Evolutionary conservation across 139 green algal species (phyloP).

Genomic region (Cymbomonas tetramitiformis): DNA sequence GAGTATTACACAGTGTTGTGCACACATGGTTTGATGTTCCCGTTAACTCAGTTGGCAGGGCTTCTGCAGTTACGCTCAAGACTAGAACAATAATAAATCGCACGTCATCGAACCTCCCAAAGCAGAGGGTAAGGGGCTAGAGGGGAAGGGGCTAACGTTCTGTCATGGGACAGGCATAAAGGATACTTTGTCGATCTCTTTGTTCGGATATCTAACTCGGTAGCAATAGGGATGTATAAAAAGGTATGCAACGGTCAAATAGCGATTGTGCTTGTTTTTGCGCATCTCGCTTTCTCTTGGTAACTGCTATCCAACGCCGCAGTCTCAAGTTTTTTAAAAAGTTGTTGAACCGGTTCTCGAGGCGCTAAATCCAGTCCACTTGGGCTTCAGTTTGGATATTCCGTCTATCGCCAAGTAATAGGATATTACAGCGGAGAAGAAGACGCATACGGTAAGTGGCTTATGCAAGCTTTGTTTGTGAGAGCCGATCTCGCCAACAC

Average conservation of each 20-base stretch:
- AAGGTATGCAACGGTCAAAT: conserved; percentile 28
- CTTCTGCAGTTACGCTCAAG: too few species aligned
- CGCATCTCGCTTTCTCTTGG: background rate
- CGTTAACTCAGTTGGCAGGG: too few species aligned
- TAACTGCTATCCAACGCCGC: too few species aligned
- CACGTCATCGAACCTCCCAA: too few species aligned
- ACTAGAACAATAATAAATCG: too few species aligned
- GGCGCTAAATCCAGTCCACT: background rate
- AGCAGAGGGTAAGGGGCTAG: too few species aligned
- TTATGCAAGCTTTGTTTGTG: conserved; percentile 10
- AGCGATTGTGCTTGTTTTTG: background rate
- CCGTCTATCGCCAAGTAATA: conserved; percentile 71
- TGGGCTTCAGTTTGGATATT: conserved; percentile 69
- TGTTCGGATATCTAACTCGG: conserved; percentile 74
- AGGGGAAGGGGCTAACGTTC: too few species aligned
- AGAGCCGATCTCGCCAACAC: too few species aligned
- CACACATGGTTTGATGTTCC: too few species aligned
- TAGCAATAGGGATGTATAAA: conserved; percentile 88
- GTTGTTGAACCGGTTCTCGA: background rate
- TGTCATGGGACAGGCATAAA: too few species aligned
- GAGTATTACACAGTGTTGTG: too few species aligned
- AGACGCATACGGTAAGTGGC: conserved; percentile 64
- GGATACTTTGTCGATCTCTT: conserved; percentile 96
- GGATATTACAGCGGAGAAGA: conserved; percentile 82
- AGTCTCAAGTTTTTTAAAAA: too few species aligned